Evolutionary conservation across 192 early-diverging fungal species (phyloP).

Genomic region (Backusella mclennaniae): DNA sequence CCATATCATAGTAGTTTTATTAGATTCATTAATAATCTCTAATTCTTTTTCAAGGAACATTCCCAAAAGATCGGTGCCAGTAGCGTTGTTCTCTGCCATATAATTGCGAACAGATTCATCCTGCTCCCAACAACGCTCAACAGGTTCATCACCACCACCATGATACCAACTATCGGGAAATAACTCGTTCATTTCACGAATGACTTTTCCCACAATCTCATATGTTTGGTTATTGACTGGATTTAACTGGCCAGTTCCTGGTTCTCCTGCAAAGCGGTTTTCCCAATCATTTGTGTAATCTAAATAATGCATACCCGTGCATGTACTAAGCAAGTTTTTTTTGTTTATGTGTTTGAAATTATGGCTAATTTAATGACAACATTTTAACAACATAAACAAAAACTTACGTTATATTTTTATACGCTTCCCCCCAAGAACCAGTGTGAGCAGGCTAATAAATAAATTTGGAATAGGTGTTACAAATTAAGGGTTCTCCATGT

Average conservation of each 20-base stretch:
- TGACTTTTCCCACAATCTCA: slow-evolving; percentile 56
- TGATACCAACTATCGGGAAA: slow-evolving; percentile 77
- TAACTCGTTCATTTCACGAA: slow-evolving; percentile 61
- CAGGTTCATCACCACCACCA: slow-evolving; percentile 76
- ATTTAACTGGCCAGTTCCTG: slow-evolving; percentile 84
- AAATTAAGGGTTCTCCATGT: neutral
- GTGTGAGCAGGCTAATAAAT: slow-evolving; percentile 68
- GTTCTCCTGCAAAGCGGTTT: slow-evolving; percentile 56
- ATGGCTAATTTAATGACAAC: neutral
- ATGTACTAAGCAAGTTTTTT: slow-evolving; percentile 17
- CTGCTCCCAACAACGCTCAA: slow-evolving; percentile 64
- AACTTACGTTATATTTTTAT: slow-evolving; percentile 37
- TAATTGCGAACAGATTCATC: slow-evolving; percentile 32
- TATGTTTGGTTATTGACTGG: slow-evolving; percentile 63
- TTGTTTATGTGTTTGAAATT: neutral
- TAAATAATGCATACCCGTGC: slow-evolving; percentile 30
- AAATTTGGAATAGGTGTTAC: neutral
- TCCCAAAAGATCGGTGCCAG: slow-evolving; percentile 24
- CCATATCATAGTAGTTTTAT: slow-evolving; percentile 71
- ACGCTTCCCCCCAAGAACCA: slow-evolving; percentile 38
- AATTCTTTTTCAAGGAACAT: slow-evolving; percentile 51
- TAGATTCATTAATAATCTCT: slow-evolving; percentile 29
- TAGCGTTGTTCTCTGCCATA: slow-evolving; percentile 32
- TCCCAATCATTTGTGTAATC: slow-evolving; percentile 47
- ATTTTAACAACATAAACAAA: neutral